Percentiles rank a stretch among this genome's conserved stretches.
Evolutionary conservation across 106 monocot genomes (phyloP).

Genomic region (Gastrodia elata): DNA sequence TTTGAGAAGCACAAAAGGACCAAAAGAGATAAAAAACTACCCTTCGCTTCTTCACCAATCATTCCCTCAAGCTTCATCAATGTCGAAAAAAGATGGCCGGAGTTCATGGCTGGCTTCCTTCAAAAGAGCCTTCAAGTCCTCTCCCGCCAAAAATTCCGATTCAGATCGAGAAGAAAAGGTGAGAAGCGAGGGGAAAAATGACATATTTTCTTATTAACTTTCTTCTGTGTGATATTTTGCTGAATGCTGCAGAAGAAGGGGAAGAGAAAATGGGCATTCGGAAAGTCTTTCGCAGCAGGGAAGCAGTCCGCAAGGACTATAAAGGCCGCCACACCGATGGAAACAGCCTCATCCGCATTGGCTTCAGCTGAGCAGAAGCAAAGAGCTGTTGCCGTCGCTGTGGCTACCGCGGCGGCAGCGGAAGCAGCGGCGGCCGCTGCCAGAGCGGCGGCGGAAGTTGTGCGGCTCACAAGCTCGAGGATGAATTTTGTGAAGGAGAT

Average conservation of each 20-base stretch:
- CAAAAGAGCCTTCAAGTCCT: constrained; percentile 85
- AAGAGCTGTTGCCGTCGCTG: constrained; percentile 56
- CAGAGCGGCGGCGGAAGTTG: constrained; percentile 78
- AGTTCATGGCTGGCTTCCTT: constrained; percentile 91
- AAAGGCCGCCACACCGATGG: background rate
- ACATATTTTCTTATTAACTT: background rate
- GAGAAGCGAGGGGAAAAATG: constrained; percentile 8
- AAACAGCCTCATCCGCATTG: constrained; percentile 7
- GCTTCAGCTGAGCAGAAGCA: constrained; percentile 44
- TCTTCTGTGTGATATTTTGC: background rate
- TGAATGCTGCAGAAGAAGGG: constrained; percentile 46
- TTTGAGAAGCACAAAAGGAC: background rate
- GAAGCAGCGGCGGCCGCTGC: constrained; percentile 81
- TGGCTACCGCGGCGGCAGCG: constrained; percentile 78
- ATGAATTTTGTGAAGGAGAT: constrained; percentile 35
- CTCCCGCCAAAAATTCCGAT: constrained; percentile 60
- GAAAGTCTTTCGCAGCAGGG: constrained; percentile 31
- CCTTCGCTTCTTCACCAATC: background rate
- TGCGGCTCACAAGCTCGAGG: constrained; percentile 49
- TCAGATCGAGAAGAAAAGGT: background rate
- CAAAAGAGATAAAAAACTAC: background rate
- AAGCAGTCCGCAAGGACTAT: constrained; percentile 6
- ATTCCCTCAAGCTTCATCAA: constrained; percentile 12
- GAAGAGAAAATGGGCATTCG: constrained; percentile 63
- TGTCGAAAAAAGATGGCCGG: constrained; percentile 75